A percentile compares a stretch with the other conserved stretches of the same genome.
phyloP scores from a whole-genome alignment of 1,139 yeast species.

The Magnusiomyces clavatus region DNA sequence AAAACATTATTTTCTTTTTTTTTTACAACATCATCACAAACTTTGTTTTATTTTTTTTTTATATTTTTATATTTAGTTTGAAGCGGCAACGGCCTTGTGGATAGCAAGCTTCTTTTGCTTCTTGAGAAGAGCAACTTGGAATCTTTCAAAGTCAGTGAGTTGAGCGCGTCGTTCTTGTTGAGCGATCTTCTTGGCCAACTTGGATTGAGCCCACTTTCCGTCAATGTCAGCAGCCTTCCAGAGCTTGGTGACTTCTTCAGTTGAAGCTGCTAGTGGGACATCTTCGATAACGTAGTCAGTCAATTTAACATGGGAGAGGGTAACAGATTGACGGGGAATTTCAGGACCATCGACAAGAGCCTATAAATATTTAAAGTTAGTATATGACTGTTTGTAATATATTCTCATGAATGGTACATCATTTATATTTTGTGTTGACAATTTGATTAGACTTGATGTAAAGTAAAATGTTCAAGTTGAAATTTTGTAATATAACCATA shows the following conservation, averaged over 20 bases:
- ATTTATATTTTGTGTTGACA: too few relatives aligned
- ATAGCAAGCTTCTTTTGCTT: conserved; percentile 95
- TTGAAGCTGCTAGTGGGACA: conserved; percentile 92
- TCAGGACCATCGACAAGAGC: conserved; percentile 95
- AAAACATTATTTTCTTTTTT: too few relatives aligned
- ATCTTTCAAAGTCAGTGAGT: conserved; percentile 96
- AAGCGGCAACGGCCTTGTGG: conserved; percentile 86
- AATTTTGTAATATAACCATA: too few relatives aligned
- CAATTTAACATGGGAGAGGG: conserved; percentile 81
- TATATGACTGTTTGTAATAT: not conserved
- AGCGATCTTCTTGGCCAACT: conserved; percentile 98
- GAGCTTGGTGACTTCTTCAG: conserved; percentile 80
- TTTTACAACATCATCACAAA: too few relatives aligned
- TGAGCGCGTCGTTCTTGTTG: conserved; percentile 87
- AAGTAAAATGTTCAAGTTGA: too few relatives aligned
- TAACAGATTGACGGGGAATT: conserved; percentile 86
- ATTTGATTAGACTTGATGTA: too few relatives aligned
- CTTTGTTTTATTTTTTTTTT: too few relatives aligned
- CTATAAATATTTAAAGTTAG: conserved; percentile 31
- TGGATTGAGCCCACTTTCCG: conserved; percentile 84
- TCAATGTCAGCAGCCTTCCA: conserved; percentile 89
- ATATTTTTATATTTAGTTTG: too few relatives aligned
- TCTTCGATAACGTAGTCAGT: conserved; percentile 82
- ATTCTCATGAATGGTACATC: too few relatives aligned
- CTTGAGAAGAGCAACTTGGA: conserved; percentile 96